phyloP scores from a whole-genome alignment of 202 grass and related monocot species.

The Setaria viridis region DNA sequence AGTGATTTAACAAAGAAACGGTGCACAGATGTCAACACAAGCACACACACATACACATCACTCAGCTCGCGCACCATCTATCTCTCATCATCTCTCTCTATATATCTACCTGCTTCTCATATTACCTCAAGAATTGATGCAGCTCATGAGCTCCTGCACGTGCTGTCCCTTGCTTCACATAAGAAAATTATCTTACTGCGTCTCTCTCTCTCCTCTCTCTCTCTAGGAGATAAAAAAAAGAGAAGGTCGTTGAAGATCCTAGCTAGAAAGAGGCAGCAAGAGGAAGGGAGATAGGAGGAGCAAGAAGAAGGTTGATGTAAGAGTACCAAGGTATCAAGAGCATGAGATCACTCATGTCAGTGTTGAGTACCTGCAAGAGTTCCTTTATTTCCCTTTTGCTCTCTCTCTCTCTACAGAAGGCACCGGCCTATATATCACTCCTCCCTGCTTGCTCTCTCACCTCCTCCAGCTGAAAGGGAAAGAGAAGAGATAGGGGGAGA shows the following conservation, averaged over 20 bases:
- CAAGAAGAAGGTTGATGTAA: slow-evolving; percentile 51
- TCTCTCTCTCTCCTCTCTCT: slow-evolving; percentile 28
- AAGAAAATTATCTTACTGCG: slow-evolving; percentile 27
- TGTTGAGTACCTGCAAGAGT: slow-evolving; percentile 67
- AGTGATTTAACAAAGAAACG: slow-evolving; percentile 91
- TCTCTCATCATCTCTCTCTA: slow-evolving; percentile 23
- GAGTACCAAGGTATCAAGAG: slow-evolving; percentile 51
- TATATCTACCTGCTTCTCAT: slow-evolving; percentile 22
- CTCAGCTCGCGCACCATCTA: slow-evolving; percentile 34
- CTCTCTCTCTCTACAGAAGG: slow-evolving; percentile 53
- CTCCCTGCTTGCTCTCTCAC: slow-evolving; percentile 28
- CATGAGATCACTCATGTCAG: slow-evolving; percentile 84
- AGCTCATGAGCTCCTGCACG: slow-evolving; percentile 46
- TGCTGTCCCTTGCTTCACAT: slow-evolving; percentile 42
- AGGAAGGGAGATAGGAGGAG: slow-evolving; percentile 51
- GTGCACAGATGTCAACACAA: slow-evolving; percentile 63
- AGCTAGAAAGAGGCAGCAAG: slow-evolving; percentile 55
- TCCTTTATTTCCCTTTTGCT: slow-evolving; percentile 66
- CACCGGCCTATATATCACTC: slow-evolving; percentile 63
- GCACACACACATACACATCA: slow-evolving; percentile 51
- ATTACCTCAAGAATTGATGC: slow-evolving; percentile 56
- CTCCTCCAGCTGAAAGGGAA: slow-evolving; percentile 82
- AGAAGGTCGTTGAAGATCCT: slow-evolving; percentile 54
- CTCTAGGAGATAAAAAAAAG: slow-evolving; percentile 23
- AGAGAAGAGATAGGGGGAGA: slow-evolving; percentile 49